phyloP scores from a whole-genome alignment of 306 rosid genomes.

The Myrica gale region DNA sequence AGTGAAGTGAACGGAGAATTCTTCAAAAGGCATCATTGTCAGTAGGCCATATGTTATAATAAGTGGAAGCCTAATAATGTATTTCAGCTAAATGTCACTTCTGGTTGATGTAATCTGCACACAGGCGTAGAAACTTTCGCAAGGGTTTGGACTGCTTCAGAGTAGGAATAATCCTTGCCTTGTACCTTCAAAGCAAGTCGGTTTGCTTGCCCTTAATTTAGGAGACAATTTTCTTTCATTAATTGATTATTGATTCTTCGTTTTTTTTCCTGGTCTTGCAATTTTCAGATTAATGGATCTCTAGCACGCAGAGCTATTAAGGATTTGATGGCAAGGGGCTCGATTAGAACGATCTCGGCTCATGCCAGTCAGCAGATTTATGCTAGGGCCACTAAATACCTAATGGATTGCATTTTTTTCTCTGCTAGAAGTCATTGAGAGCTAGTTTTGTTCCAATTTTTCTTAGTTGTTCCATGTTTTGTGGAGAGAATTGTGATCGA shows the following conservation, averaged over 20 bases:
- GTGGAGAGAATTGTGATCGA: background rate
- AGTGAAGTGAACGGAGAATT: background rate
- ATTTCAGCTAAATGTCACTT: background rate
- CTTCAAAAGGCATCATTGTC: background rate
- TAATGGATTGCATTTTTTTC: background rate
- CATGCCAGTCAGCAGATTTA: conserved; percentile 15
- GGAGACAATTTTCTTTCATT: background rate
- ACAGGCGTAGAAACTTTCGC: background rate
- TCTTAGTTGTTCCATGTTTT: background rate
- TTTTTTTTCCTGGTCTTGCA: background rate
- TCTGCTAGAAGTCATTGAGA: background rate
- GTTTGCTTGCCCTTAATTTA: background rate
- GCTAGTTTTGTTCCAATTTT: background rate
- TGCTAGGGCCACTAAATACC: conserved; percentile 12
- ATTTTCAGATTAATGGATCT: conserved; percentile 16
- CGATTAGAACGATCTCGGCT: background rate
- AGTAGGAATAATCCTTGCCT: background rate
- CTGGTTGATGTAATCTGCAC: background rate
- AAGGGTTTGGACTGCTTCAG: background rate
- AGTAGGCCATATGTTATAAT: background rate
- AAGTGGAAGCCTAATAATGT: background rate
- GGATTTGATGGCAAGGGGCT: conserved; percentile 16
- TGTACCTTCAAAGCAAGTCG: background rate
- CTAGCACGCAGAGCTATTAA: conserved; percentile 13
- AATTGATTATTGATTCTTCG: background rate